A percentile compares a stretch with the other conserved stretches of the same genome.
Conservation (phyloP, 2,329 filamentous ascomycete species). For the Aspergillus bombycis region DNA sequence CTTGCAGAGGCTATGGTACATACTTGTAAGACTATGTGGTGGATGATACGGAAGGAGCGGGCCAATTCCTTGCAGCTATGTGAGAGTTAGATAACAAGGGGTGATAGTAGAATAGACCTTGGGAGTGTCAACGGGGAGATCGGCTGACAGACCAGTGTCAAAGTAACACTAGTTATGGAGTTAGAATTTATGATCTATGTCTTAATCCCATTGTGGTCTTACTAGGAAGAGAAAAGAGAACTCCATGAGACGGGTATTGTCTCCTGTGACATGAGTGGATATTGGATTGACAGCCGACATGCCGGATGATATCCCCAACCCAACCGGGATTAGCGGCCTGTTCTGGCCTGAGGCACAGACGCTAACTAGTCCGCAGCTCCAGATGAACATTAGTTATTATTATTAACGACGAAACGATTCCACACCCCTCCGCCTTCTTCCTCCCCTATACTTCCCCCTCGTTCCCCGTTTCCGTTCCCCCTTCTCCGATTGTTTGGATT, state of each 20-base stretch:
- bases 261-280: background rate
- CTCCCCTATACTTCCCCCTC: constrained; percentile 13
- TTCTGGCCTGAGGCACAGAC: constrained; percentile 2
- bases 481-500: background rate
- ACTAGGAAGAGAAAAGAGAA: background rate
- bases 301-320: background rate
- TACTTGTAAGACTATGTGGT: background rate
- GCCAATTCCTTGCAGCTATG: background rate
- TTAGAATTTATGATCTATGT: background rate
- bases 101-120: background rate
- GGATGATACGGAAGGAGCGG: background rate
- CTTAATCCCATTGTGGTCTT: background rate
- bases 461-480: background rate
- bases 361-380: constrained; percentile 1
- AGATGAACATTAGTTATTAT: constrained; percentile 8
- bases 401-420: constrained; percentile 8
- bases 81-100: background rate
- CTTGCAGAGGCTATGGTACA: background rate
- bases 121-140: background rate
- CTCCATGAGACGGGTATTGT: background rate
- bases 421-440: constrained; percentile 14
- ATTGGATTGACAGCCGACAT: background rate
- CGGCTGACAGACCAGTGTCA: background rate
- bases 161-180: background rate
- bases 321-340: background rate